phyloP scores from a whole-genome alignment of 2,329 filamentous ascomycete species.

The Colletotrichum sojae region DNA sequence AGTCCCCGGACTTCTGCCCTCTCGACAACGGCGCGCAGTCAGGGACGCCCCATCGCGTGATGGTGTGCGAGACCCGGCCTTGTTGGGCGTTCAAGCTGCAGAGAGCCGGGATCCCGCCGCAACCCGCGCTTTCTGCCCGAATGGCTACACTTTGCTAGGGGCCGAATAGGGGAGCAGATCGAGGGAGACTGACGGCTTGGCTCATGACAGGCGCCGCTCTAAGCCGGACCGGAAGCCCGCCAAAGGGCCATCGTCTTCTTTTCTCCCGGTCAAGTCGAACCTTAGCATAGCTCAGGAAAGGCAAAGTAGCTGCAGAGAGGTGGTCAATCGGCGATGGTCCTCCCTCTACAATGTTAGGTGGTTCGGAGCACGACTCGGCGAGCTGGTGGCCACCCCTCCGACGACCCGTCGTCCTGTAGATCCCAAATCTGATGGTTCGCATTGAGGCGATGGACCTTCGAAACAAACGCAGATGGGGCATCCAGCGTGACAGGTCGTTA shows the following conservation, averaged over 20 bases:
- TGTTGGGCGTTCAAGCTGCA: constrained; percentile 10
- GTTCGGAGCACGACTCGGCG: neutral
- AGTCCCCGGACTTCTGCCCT: neutral
- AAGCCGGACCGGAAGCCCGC: neutral
- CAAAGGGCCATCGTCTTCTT: constrained; percentile 1
- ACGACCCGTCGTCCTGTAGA: constrained; percentile 17
- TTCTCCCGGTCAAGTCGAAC: constrained; percentile 1
- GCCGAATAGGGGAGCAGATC: constrained; percentile 15
- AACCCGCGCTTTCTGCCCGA: constrained; percentile 18
- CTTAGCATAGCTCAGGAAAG: constrained; percentile 13
- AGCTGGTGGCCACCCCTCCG: neutral
- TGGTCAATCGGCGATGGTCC: constrained; percentile 3
- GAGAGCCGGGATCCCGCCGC: constrained; percentile 18
- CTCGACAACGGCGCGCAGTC: constrained; percentile 10
- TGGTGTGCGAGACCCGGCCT: neutral
- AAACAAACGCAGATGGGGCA: constrained; percentile 5
- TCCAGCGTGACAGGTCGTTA: constrained; percentile 8
- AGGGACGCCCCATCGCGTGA: constrained; percentile 4
- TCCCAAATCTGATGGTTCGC: constrained; percentile 19
- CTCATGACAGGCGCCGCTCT: neutral
- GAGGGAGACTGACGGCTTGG: constrained; percentile 2
- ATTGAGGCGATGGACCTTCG: constrained; percentile 11
- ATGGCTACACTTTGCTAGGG: constrained; percentile 10
- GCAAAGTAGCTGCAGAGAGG: neutral
- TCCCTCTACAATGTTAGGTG: neutral